Evolutionary conservation across 2,329 filamentous ascomycete genomes (phyloP), one percentile per base, ranked within the genome.

Genomic region (Gnomoniopsis smithogilvyi): DNA sequence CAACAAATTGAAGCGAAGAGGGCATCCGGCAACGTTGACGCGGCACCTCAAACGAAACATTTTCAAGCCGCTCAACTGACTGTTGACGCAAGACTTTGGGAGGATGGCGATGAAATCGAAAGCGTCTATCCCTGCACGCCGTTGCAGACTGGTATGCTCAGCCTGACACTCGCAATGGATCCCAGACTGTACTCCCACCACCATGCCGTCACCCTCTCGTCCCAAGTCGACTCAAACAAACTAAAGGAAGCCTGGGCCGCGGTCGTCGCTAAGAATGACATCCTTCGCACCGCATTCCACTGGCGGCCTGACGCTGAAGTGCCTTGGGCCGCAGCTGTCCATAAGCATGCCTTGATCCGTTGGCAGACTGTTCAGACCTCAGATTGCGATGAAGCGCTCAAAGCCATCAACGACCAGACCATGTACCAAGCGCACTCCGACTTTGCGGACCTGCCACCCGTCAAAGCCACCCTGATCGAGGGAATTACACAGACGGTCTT

Each of bases 261-360:
- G 12, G 47, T 68, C 11, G 45, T 67, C 15, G 36, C 54, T 12
- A 54, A 46, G 6, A 59, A 67, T 41, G 64, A 67, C 26, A 66
- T 68, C 24, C 55, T 68, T 34, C 58, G 67, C 48, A 68, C 67
- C 19, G 56, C 70, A 0, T 73, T 74, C 61, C 67, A 71, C 45
- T 41, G 46, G 24, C 24, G 22, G 22, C 26, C 46, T 14, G 21
- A 7, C 1, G 21, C 21, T 15, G 46, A 48, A 26, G 21, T 26
- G 17, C 21, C 19, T 6, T 56, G 54, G 54, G 36, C 45, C 4
- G 47, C 19, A 2, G 48, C 38, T 3, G 47, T 57, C 8, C 54
- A 57, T 26, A 26, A n/a, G 30, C 30, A 51, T 17, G 47, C 54
- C 3, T 6, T 51, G 34, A 21, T 36, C 17, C 22, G 26, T 33